These are phyloP conservation scores for Ammopiptanthus mongolicus DNA, from an alignment of 306 rosid genomes.

Conservation along the genomic window DNA sequence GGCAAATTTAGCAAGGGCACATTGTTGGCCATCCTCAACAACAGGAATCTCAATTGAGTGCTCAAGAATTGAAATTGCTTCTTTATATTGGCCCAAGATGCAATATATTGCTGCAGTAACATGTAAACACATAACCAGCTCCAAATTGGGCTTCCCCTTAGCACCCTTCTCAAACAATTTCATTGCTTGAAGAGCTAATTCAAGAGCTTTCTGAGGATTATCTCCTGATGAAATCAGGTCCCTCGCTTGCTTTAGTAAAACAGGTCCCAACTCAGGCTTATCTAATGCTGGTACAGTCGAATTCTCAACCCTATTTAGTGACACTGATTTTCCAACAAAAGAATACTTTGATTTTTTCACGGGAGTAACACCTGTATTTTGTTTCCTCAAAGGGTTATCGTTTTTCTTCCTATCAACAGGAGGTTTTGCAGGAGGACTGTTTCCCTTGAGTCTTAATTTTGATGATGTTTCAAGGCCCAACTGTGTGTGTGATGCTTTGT, in stretches of 20 bases:
- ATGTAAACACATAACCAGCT: slow-evolving; percentile 81
- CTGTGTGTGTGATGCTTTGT: slow-evolving; percentile 31
- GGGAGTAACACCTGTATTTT: slow-evolving; percentile 16
- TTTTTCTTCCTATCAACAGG: slow-evolving; percentile 35
- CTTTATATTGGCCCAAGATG: slow-evolving; percentile 54
- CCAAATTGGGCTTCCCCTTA: slow-evolving; percentile 63
- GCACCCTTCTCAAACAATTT: slow-evolving; percentile 54
- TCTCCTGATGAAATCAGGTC: slow-evolving; percentile 67
- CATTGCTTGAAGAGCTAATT: slow-evolving; percentile 68
- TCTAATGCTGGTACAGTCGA: slow-evolving; percentile 28
- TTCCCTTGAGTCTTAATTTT: slow-evolving; percentile 43
- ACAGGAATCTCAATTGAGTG: slow-evolving; percentile 66
- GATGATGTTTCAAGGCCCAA: slow-evolving; percentile 27
- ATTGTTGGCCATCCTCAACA: slow-evolving; percentile 60
- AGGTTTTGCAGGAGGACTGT: slow-evolving; percentile 45
- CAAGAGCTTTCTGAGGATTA: slow-evolving; percentile 64
- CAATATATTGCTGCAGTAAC: slow-evolving; percentile 84
- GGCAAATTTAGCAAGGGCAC: slow-evolving; percentile 80
- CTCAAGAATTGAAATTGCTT: slow-evolving; percentile 74
- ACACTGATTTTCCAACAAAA: slow-evolving; percentile 33
- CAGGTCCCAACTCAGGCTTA: slow-evolving; percentile 61
- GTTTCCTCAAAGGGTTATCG: slow-evolving; percentile 46
- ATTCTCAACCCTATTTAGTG: slow-evolving; percentile 28
- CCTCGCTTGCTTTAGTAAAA: slow-evolving; percentile 83
- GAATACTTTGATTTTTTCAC: slow-evolving; percentile 37